Evolutionary conservation across 352 stramenopile species (phyloP).

Genomic region (Saprolegnia diclina): DNA sequence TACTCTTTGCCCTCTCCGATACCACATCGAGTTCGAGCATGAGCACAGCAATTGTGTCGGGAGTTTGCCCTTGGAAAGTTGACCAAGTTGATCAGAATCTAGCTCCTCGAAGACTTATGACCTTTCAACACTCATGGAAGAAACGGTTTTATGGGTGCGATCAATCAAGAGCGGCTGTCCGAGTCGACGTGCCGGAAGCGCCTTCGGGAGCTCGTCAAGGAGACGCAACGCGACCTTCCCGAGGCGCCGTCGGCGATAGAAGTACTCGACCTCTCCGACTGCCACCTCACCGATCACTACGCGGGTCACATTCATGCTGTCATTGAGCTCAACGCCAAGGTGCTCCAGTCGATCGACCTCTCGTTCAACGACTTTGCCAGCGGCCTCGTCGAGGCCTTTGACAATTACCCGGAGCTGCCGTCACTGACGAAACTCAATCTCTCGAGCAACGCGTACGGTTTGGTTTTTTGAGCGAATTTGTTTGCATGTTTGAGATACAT

Average conservation of each 20-base stretch:
- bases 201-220: slow-evolving; percentile 19
- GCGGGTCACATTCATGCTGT: background rate
- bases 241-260: background rate
- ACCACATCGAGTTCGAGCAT: background rate
- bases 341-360: slow-evolving; percentile 36
- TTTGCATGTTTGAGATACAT: background rate
- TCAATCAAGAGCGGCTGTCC: background rate
- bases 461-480: background rate
- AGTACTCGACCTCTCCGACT: slow-evolving; percentile 7
- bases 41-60: too few relatives aligned
- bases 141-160: background rate
- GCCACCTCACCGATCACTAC: background rate
- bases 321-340: slow-evolving; percentile 12
- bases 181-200: slow-evolving; percentile 7
- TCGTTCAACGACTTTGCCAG: slow-evolving; percentile 57
- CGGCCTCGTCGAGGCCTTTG: slow-evolving; percentile 2
- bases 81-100: too few relatives aligned
- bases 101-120: too few relatives aligned
- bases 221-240: slow-evolving; percentile 2
- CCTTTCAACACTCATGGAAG: too few relatives aligned
- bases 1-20: too few relatives aligned
- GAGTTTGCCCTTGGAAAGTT: too few relatives aligned
- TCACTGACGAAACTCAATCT: slow-evolving; percentile 37
- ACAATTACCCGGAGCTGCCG: slow-evolving; percentile 18
- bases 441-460: slow-evolving; percentile 44